Evolutionary conservation across 176 grass and related monocot genomes (phyloP).

Genomic region (maize (Zea mays)): Zm-B73-REFERENCE-NAM-5.0 NC_050098.1:194550501-194551000

Average conservation of each 20-base stretch:
- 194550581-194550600: neutral
- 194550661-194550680: neutral
- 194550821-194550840: neutral
- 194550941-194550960: slow-evolving; percentile 5
- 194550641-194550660: neutral
- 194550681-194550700: neutral
- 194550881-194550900: slow-evolving; percentile 1
- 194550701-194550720: neutral
- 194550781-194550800: neutral
- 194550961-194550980: slow-evolving; percentile 1
- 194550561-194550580: neutral
- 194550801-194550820: slow-evolving; percentile 1
- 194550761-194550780: neutral
- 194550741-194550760: neutral
- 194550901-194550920: slow-evolving; percentile 4
- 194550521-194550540: no score
- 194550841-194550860: neutral
- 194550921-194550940: slow-evolving; percentile 7
- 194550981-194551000: neutral
- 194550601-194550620: neutral
- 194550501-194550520: no score
- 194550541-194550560: neutral
- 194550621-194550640: neutral
- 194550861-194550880: neutral
- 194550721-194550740: neutral